phyloP scores from a whole-genome alignment of 805 yeast genomes.

The Ogataea degrootiae region DNA sequence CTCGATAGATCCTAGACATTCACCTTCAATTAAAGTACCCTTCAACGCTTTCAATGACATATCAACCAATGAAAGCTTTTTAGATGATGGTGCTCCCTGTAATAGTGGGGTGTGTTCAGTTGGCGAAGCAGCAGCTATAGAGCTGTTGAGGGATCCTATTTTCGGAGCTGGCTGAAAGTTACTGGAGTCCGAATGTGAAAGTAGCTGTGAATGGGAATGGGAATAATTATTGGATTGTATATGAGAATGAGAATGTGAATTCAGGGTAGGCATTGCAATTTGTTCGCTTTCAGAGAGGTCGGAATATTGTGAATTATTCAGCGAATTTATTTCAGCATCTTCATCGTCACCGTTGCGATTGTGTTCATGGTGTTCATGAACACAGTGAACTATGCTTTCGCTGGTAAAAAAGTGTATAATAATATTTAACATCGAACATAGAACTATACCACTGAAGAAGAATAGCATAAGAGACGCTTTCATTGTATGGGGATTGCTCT shows the following conservation, averaged over 20 bases:
- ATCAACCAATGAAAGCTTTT: slow-evolving; percentile 24
- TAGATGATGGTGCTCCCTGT: slow-evolving; percentile 1
- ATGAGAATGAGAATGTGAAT: slow-evolving; percentile 8
- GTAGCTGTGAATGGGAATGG: too few species aligned
- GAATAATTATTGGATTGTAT: too few species aligned
- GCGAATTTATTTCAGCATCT: slow-evolving; percentile 7
- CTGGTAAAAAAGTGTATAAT: slow-evolving; percentile 71
- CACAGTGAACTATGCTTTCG: slow-evolving; percentile 82
- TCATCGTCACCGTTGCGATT: slow-evolving; percentile 24
- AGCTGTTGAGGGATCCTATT: not conserved
- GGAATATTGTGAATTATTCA: slow-evolving; percentile 4
- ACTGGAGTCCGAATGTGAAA: not conserved
- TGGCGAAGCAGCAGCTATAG: not conserved
- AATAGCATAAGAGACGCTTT: slow-evolving; percentile 40
- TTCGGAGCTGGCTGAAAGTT: not conserved
- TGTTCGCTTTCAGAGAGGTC: slow-evolving; percentile 5
- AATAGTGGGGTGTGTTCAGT: not conserved
- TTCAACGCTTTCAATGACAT: slow-evolving; percentile 27
- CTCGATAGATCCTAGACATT: slow-evolving; percentile 30
- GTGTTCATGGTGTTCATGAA: slow-evolving; percentile 44
- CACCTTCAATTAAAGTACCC: slow-evolving; percentile 25
- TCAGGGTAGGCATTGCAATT: slow-evolving; percentile 2
- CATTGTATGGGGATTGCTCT: slow-evolving; percentile 24
- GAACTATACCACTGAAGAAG: slow-evolving; percentile 47
- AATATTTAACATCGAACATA: slow-evolving; percentile 58